A percentile compares a stretch with the other conserved stretches of the same genome.
These are phyloP conservation scores for Fusarium sublunatum DNA, from an alignment of 2,329 filamentous ascomycete species.

Conservation along the genomic window DNA sequence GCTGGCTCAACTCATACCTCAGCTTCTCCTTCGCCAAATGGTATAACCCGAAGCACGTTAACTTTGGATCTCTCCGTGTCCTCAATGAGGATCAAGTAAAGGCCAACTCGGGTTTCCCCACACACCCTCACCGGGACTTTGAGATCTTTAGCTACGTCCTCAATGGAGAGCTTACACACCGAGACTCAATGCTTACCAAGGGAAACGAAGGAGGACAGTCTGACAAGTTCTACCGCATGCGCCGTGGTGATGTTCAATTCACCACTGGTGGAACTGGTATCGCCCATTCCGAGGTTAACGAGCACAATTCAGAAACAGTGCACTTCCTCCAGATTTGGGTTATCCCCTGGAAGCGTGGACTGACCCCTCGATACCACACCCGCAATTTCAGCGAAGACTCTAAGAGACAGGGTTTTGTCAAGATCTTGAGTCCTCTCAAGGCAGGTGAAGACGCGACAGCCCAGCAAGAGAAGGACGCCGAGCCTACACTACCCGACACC, in stretches of 20 bases:
- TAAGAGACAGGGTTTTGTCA: conserved; percentile 77
- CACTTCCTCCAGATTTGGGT: conserved; percentile 94
- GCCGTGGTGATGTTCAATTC: conserved; percentile 87
- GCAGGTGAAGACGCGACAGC: conserved; percentile 70
- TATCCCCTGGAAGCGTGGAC: conserved; percentile 77
- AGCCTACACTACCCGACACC: conserved; percentile 70
- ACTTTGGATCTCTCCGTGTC: conserved; percentile 82
- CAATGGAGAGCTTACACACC: conserved; percentile 86
- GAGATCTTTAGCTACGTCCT: conserved; percentile 92
- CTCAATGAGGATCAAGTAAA: conserved; percentile 90
- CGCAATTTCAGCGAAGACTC: conserved; percentile 76
- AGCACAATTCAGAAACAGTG: conserved; percentile 75
- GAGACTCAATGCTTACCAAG: conserved; percentile 84
- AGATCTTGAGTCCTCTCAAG: conserved; percentile 80
- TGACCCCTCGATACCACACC: conserved; percentile 82
- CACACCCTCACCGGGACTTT: conserved; percentile 85
- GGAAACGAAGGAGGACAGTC: conserved; percentile 68
- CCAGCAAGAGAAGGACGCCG: conserved; percentile 72
- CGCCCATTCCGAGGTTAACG: conserved; percentile 85
- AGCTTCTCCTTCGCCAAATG: conserved; percentile 83
- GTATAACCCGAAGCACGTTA: conserved; percentile 73
- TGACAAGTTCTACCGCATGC: conserved; percentile 76
- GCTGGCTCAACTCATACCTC: conserved; percentile 89
- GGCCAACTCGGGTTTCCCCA: conserved; percentile 80
- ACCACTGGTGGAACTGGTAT: conserved; percentile 87